These are phyloP conservation scores for Eremochloa ophiuroides DNA, from an alignment of 176 grass and related monocot species.

Conservation along the genomic window DNA sequence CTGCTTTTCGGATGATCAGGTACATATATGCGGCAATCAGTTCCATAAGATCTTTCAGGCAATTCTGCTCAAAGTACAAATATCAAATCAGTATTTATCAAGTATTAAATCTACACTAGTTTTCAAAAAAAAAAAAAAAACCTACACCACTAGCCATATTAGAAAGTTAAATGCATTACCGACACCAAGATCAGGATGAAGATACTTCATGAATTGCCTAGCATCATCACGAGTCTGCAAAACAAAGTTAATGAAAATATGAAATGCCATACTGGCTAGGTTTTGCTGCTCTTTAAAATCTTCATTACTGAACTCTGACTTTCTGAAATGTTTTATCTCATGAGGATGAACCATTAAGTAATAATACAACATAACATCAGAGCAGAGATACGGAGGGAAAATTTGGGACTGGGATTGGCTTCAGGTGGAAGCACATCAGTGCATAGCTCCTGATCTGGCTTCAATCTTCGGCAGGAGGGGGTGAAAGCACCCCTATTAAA, in stretches of 20 bases:
- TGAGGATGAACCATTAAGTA: not conserved
- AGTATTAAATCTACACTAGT: constrained; percentile 24
- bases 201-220: constrained; percentile 94
- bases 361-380: not conserved
- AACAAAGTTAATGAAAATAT: constrained; percentile 13
- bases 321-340: not conserved
- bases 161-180: constrained; percentile 54
- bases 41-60: constrained; percentile 97
- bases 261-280: not conserved
- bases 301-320: not conserved
- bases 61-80: constrained; percentile 58
- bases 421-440: not conserved
- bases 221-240: constrained; percentile 90
- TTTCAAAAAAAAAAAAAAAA: no score
- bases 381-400: not conserved
- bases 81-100: constrained; percentile 25
- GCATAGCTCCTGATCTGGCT: not conserved
- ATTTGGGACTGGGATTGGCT: not conserved
- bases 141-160: constrained; percentile 2
- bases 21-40: constrained; percentile 95
- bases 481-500: constrained; percentile 3
- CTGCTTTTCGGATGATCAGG: constrained; percentile 93
- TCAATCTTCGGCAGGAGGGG: not conserved
- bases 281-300: not conserved
- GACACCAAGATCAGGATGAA: constrained; percentile 90